Conservation (phyloP, 257 asterid species). For the Petunia axillaris region DNA sequence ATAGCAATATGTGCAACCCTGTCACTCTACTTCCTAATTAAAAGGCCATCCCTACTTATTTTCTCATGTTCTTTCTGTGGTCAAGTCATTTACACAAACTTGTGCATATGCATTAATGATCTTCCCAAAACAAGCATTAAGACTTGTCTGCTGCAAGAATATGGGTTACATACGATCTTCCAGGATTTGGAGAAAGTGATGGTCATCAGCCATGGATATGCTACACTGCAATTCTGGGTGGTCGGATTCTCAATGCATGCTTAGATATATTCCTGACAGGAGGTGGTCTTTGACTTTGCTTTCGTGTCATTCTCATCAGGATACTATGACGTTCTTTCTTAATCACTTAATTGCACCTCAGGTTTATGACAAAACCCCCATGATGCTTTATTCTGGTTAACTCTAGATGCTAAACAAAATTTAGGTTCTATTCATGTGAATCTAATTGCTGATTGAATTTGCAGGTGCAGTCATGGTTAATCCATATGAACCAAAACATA, state of each 20-base stretch:
- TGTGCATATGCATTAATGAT: constrained; percentile 3
- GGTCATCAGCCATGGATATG: constrained; percentile 90
- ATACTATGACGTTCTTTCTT: constrained; percentile 10
- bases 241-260: constrained; percentile 81
- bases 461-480: constrained; percentile 91
- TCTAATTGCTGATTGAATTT: constrained; percentile 32
- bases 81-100: neutral
- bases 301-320: neutral
- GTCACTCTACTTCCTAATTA: neutral
- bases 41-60: neutral
- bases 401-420: neutral
- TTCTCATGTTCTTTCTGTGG: neutral
- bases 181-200: constrained; percentile 98
- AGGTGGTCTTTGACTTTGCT: constrained; percentile 1
- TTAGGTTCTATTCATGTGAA: neutral
- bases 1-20: neutral
- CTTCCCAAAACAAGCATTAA: constrained; percentile 39
- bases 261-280: constrained; percentile 86
- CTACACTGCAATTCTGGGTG: constrained; percentile 91
- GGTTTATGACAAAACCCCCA: neutral
- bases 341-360: neutral
- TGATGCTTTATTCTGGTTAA: constrained; percentile 5
- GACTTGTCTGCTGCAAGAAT: constrained; percentile 66
- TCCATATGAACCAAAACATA: constrained; percentile 81
- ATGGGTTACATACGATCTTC: constrained; percentile 93